Evolutionary conservation across 371 early-diverging fungal genomes (phyloP).

Genomic region (Rhizopus delemar): DNA sequence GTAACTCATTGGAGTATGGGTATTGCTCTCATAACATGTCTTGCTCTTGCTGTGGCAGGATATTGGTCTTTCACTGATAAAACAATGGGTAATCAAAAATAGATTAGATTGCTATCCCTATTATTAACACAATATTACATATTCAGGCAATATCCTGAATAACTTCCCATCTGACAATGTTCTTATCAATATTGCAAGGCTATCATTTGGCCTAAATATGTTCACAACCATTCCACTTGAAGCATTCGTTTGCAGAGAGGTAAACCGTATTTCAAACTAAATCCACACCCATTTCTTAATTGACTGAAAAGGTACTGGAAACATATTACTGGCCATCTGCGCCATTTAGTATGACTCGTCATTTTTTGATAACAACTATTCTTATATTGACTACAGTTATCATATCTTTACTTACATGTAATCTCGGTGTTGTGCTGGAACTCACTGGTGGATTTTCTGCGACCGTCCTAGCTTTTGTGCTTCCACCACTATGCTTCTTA

Average conservation of each 20-base stretch:
- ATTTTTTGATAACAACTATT: conserved; percentile 62
- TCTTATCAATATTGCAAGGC: conserved; percentile 73
- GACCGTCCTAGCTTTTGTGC: conserved; percentile 76
- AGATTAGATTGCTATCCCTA: too few species aligned
- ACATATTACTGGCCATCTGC: conserved; percentile 57
- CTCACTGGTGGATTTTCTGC: conserved; percentile 80
- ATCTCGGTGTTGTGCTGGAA: conserved; percentile 77
- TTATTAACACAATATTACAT: conserved; percentile 22
- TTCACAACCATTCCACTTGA: conserved; percentile 80
- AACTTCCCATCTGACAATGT: conserved; percentile 74
- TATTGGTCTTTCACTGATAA: conserved; percentile 74
- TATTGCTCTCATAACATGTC: conserved; percentile 64
- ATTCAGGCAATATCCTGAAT: conserved; percentile 76
- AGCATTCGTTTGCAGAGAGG: conserved; percentile 79
- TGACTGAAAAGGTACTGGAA: conserved; percentile 56
- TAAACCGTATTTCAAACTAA: conserved; percentile 18
- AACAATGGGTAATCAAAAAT: conserved; percentile 44
- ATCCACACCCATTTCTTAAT: too few species aligned
- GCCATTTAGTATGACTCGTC: conserved; percentile 54
- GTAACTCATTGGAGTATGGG: conserved; percentile 74
- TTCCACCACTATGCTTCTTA: conserved; percentile 73
- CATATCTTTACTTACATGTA: conserved; percentile 67
- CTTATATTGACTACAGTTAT: conserved; percentile 56
- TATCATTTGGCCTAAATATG: conserved; percentile 83
- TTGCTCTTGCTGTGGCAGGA: conserved; percentile 67